Evolutionary conservation across 2,329 filamentous ascomycete genomes (phyloP).

Genomic region (Diaporthe citriasiana): DNA sequence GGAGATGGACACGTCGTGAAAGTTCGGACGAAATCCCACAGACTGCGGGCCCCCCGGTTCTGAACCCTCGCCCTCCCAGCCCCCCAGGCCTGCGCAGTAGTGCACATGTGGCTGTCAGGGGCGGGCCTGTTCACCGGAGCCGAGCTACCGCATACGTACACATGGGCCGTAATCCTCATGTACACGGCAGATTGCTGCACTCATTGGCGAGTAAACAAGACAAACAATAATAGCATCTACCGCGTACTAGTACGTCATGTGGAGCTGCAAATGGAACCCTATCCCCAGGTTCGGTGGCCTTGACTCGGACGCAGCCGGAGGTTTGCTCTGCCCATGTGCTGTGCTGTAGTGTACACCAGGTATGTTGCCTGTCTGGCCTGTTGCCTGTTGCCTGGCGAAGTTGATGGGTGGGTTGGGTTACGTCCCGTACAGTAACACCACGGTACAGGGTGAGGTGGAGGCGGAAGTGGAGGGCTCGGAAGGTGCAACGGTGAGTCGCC

Average conservation of each 20-base stretch:
- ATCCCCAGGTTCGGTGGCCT: neutral
- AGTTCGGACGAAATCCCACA: constrained; percentile 36
- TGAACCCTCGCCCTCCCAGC: neutral
- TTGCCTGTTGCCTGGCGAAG: neutral
- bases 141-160: constrained; percentile 24
- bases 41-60: constrained; percentile 12
- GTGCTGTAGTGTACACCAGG: neutral
- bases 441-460: constrained; percentile 21
- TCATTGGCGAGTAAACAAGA: neutral
- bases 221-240: neutral
- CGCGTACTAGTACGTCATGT: neutral
- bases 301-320: constrained; percentile 19
- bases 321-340: neutral
- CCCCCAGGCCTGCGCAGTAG: constrained; percentile 2
- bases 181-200: neutral
- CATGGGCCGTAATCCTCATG: constrained; percentile 7
- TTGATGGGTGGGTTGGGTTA: constrained; percentile 11
- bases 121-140: constrained; percentile 27
- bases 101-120: constrained; percentile 24
- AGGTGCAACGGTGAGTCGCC: constrained; percentile 33
- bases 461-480: constrained; percentile 29
- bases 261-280: constrained; percentile 10
- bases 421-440: neutral
- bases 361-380: neutral
- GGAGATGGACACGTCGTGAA: constrained; percentile 26